Evolutionary conservation across 805 yeast species (phyloP).

Genomic region (Wickerhamomyces bovis): DNA sequence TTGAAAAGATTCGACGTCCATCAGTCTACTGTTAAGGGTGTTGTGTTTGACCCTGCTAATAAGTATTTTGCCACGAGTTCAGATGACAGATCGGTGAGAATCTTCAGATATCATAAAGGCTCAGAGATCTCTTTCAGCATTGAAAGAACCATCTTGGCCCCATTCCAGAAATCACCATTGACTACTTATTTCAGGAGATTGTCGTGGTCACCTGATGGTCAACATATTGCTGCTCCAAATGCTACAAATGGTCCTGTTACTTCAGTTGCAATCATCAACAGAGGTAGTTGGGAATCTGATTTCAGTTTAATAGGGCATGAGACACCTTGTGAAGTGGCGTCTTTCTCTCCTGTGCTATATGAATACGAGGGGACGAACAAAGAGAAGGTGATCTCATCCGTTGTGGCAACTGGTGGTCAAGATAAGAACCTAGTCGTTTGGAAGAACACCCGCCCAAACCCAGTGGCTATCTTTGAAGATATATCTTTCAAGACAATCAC

Average conservation of each 20-base stretch:
- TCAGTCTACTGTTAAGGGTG: constrained; percentile 93
- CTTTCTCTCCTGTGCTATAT: constrained; percentile 67
- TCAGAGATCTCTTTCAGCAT: constrained; percentile 79
- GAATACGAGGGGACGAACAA: constrained; percentile 24
- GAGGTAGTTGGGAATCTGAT: constrained; percentile 78
- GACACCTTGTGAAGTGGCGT: constrained; percentile 76
- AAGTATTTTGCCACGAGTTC: constrained; percentile 96
- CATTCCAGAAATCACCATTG: constrained; percentile 83
- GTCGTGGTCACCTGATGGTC: constrained; percentile 92
- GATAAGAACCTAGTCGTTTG: constrained; percentile 84
- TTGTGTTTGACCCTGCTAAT: constrained; percentile 96
- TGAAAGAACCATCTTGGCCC: constrained; percentile 77
- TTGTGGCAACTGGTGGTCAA: constrained; percentile 95
- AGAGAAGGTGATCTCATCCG: constrained; percentile 45
- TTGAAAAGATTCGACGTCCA: constrained; percentile 87
- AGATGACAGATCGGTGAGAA: constrained; percentile 87
- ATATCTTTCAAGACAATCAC: constrained; percentile 74
- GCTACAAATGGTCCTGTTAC: constrained; percentile 82
- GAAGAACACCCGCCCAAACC: constrained; percentile 73
- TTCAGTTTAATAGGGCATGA: constrained; percentile 77
- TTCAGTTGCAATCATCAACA: constrained; percentile 62
- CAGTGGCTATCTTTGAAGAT: constrained; percentile 75
- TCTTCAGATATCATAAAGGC: constrained; percentile 77
- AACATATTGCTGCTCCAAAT: constrained; percentile 78
- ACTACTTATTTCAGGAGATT: constrained; percentile 83